Evolutionary conservation across 2,329 filamentous ascomycete genomes (phyloP).

Genomic region (Colletotrichum euphorbiae): DNA sequence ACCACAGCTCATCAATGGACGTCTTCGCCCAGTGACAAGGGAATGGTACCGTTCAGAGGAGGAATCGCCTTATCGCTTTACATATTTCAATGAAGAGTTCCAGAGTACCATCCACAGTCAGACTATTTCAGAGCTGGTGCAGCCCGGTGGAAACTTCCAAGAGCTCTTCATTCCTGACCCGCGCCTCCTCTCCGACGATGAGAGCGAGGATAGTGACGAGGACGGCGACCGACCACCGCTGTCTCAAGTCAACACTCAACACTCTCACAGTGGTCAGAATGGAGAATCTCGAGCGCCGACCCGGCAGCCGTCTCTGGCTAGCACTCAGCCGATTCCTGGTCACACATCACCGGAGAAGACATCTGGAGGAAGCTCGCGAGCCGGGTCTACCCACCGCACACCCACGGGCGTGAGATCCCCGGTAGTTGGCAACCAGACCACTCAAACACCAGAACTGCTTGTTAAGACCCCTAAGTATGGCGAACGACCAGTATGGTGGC

Average conservation of each 20-base stretch:
- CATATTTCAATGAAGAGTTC: slow-evolving; percentile 98
- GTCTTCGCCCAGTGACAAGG: slow-evolving; percentile 82
- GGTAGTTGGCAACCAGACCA: slow-evolving; percentile 43
- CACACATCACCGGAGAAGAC: slow-evolving; percentile 48
- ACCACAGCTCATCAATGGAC: slow-evolving; percentile 90
- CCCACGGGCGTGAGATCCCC: slow-evolving; percentile 58
- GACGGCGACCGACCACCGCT: slow-evolving; percentile 25
- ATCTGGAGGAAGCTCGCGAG: slow-evolving; percentile 47
- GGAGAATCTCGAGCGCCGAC: slow-evolving; percentile 58
- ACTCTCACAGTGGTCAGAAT: slow-evolving; percentile 49
- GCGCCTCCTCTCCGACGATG: slow-evolving; percentile 77
- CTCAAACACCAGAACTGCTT: slow-evolving; percentile 47
- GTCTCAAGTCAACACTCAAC: slow-evolving; percentile 36
- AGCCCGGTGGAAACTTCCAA: slow-evolving; percentile 84
- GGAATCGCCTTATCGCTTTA: slow-evolving; percentile 93
- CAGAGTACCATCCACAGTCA: slow-evolving; percentile 96
- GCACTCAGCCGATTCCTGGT: slow-evolving; percentile 43
- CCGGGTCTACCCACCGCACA: slow-evolving; percentile 60
- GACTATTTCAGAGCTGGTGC: slow-evolving; percentile 91
- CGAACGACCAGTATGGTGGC: slow-evolving; percentile 94
- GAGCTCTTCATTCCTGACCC: slow-evolving; percentile 94
- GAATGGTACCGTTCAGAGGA: slow-evolving; percentile 90
- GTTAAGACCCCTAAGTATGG: slow-evolving; percentile 71
- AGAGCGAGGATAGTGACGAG: slow-evolving; percentile 70
- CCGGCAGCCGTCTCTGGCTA: slow-evolving; percentile 58